Evolutionary conservation across 768 basidiomycete genomes (phyloP).

Genomic region (Melanogaster broomeanus): DNA sequence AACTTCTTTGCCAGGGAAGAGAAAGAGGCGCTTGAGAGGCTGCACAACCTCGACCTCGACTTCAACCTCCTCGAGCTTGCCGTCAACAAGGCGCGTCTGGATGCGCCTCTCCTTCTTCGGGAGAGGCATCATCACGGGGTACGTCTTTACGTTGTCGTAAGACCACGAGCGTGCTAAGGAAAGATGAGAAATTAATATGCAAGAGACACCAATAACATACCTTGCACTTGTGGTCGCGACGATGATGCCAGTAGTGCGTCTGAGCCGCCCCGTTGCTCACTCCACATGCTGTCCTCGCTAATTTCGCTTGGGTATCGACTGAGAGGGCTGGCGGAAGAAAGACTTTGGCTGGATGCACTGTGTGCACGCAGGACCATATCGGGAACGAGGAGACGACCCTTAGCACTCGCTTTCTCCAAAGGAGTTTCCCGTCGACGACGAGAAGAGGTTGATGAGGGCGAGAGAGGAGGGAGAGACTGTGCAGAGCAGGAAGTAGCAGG

Average conservation of each 20-base stretch:
- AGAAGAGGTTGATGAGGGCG: constrained; percentile 35
- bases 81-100: constrained; percentile 49
- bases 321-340: constrained; percentile 37
- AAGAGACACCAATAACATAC: constrained; percentile 36
- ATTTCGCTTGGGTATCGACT: constrained; percentile 43
- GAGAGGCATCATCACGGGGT: constrained; percentile 55
- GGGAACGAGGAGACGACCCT: constrained; percentile 65
- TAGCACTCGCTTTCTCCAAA: constrained; percentile 57
- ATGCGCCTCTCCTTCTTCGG: constrained; percentile 52
- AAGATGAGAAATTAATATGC: constrained; percentile 7
- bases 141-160: constrained; percentile 71
- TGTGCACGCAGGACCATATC: constrained; percentile 37
- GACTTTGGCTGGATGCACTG: constrained; percentile 36
- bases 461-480: constrained; percentile 37
- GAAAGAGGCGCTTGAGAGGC: constrained; percentile 65
- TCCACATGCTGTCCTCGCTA: constrained; percentile 37
- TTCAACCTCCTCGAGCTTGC: constrained; percentile 53
- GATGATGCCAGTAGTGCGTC: constrained; percentile 21
- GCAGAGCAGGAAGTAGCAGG: constrained; percentile 37
- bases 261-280: constrained; percentile 22
- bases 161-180: constrained; percentile 71
- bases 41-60: constrained; percentile 55
- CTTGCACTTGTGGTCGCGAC: constrained; percentile 50
- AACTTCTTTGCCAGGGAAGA: constrained; percentile 55
- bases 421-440: constrained; percentile 50